phyloP scores from a whole-genome alignment of 1,284 basidiomycete species.

The Macrocystidia cucumis region DNA sequence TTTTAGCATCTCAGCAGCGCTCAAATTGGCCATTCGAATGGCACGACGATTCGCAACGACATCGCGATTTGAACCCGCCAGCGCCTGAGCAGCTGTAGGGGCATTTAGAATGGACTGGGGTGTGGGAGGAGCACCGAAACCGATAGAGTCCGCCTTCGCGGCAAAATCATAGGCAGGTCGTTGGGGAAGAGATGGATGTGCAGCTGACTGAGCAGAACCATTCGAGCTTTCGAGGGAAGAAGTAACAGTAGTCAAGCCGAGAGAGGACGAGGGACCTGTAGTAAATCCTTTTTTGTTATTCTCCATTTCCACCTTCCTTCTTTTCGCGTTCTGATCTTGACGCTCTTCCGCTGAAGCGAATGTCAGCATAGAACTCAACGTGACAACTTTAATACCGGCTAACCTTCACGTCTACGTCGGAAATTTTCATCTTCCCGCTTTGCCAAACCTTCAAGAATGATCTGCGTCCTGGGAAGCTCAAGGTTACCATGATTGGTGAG shows the following conservation, averaged over 20 bases:
- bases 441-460: conserved; percentile 93
- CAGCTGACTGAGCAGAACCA: conserved; percentile 26
- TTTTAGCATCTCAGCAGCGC: conserved; percentile 89
- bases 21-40: conserved; percentile 94
- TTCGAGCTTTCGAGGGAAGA: too few species aligned
- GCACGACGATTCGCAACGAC: conserved; percentile 83
- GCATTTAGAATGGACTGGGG: conserved; percentile 45
- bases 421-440: conserved; percentile 95
- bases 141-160: conserved; percentile 66
- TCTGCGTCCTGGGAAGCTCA: conserved; percentile 81
- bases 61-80: conserved; percentile 77
- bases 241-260: conserved; percentile 37
- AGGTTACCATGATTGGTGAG: conserved; percentile 91
- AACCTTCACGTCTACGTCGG: conserved; percentile 84
- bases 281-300: conserved; percentile 36
- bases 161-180: conserved; percentile 64
- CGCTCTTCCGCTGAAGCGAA: conserved; percentile 75
- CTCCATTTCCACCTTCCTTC: conserved; percentile 76
- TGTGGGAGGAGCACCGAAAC: conserved; percentile 55
- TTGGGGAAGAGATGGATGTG: conserved; percentile 47
- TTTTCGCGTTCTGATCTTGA: conserved; percentile 84
- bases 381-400: too few species aligned
- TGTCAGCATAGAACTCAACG: too few species aligned
- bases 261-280: conserved; percentile 43
- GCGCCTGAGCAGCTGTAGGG: conserved; percentile 55